Base-by-base conservation (phyloP, 1,139 yeast species). In the Debaryomyces sp. region DNA sequence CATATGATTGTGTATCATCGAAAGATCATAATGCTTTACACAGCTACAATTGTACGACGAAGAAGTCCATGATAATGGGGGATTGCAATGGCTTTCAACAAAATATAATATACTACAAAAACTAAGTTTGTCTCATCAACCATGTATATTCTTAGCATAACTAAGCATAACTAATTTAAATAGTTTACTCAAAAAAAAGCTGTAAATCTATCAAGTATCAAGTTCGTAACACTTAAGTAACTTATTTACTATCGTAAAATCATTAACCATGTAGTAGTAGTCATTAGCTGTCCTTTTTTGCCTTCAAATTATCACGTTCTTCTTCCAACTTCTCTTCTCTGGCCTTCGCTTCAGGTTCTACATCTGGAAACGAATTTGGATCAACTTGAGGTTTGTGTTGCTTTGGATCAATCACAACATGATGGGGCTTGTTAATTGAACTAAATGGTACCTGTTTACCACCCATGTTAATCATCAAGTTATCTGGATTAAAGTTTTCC, bases 371-470 rank as follows among this genome's bases (percentile, higher is more conserved):
- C 9, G 45, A 45, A 21, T 48, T 45, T 5, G 67, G 58, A 44
- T 63, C 64, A 21, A 66, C 59, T 17, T 54, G 50, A 2, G 73
- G 71, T 49, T 66, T 63, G 49, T 66, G 65, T 4, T 50, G 45
- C 15, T 44, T 43, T 8, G 76, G 75, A 35, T 68, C 66, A 36
- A 73, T 51, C 6, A 75, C 67, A 22, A 67, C 77, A 27, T 68
- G 54, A 56, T 75, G 81, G 3, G 81, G 81, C 54, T 72, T 74
- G 57, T 67, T 72, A 51, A 76, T 67, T 43, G 52, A 55, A 43
- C 57, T 61, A 49, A 71, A 67, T 5, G 79, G 80, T 12, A 76
- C 77, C 46, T 54, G 56, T 48, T 60, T 64, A 37, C 75, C 76
- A 9, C 75, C 76, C 36, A 75, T 57, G 46, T 73, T 58, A 22